Evolutionary conservation across 768 basidiomycete species (phyloP), one percentile per base, ranked within the genome.

Genomic region (Pulveroboletus sp.): DNA sequence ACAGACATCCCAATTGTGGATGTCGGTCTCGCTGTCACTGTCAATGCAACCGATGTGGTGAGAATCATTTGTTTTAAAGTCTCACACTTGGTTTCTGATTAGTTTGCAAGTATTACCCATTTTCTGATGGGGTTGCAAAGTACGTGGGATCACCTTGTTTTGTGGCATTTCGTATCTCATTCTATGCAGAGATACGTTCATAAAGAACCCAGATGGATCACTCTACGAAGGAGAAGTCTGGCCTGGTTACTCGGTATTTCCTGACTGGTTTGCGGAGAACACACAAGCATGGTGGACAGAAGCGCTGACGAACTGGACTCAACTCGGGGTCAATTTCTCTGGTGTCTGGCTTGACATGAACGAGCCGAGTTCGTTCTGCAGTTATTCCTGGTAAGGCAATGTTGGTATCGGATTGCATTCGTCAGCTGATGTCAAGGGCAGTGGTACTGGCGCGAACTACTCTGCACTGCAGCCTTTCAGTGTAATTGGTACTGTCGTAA

Each of bases 291-390:
- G 78, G 71, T 87, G 85, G 85, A 77, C 75, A 0, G 80, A 85
- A 24, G 77, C 76, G 4, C 64, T 85, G 48, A 56, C 36, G 36
- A 84, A 82, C 57, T 84, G 81, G 82, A 73, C 69, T 11, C 51
- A 67, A 2, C 51, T 59, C 0, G 82, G 79, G 1, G 69, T 87
- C n/a, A 67, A 76, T n/a, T 82, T 78, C 56, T 77, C 77, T 19
- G 84, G 83, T 1, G 74, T 85, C 37, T 87, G 85, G 85, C 67
- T 84, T 1, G 80, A 85, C 59, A 83, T 84, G 82, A 85, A 85
- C 49, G 84, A 85, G 51, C 66, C 74, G 13, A 77, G 73, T n/a
- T 82, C 80, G 1, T 85, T 87, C 65, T 85, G 82, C 58, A 72
- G 76, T 42, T 72, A 78, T 6, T 83, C 80, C 2, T 82, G 82